Base-by-base conservation (phyloP, 106 monocot genomes). In the Allium sativum region DNA sequence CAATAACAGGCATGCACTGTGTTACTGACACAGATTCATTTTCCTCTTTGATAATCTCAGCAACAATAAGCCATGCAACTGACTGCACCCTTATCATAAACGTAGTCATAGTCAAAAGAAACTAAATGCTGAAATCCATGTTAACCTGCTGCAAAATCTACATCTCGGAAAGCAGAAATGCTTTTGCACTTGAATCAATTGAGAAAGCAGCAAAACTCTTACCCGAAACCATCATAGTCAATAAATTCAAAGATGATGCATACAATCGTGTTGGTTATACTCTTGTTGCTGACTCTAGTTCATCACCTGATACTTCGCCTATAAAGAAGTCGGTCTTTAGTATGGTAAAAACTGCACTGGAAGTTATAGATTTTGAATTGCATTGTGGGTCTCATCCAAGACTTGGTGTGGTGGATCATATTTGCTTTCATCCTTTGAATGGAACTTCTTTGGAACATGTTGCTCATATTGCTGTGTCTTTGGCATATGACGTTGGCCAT, bases 251-350 rank as follows among this genome's bases (percentile, higher is more conserved):
- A 48, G 93, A 94, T 57, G 76, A 81, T 21, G 76, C 73, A 9
- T 94, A 94, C 78, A 94, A 94, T 66, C 43, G 93, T 58, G 78
- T 89, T 3, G 81, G 93, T 18, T 94, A 89, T 47, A 94, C 93
- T 7, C 78, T 94, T 18, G 86, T 94, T 10, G 86, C 93, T 3
- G 18, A 43, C 44, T 61, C 74, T 18, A 10, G 44, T 45, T 61
- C 45, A 20, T 61, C 45, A 8, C 13, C 6, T 8, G 56, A 45
- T 43, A 9, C 12, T 50, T 50, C 48, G 13, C 56, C 76, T 42
- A 40, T 86, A 52, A 72, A 22, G 10, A 67, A 72, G 8, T 68
- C 81, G 5, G 93, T 79, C 40, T 65, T 83, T 41, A 69, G 80
- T 14, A 89, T 94, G 89, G 81, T 89, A 7, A 66, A 65, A 60